Base-by-base conservation (phyloP, 768 basidiomycete genomes). In the Clitopilus hobsonii region DNA sequence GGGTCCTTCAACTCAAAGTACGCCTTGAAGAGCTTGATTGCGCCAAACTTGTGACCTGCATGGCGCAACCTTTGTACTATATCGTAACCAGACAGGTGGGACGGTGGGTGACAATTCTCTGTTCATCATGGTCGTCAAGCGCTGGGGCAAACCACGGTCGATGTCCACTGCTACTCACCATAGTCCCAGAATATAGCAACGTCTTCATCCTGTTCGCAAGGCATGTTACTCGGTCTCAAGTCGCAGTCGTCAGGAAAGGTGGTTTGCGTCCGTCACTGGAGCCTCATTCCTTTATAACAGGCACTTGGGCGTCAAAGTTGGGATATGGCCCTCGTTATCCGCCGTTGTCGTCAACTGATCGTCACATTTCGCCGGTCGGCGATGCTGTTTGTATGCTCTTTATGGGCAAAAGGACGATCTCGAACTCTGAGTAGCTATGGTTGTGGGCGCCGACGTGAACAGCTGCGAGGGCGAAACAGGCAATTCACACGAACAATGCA, bases 21-120 rank as follows among this genome's bases (percentile, higher is more conserved):
- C 16, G 82, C 82, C 61, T 78, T 81, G 73, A 85, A 83, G 0
- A 71, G 61, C 14, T 72, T 76, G 26, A 83, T 71, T 52, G 61
- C 68, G 47, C 83, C 83, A 61, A 76, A 81, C n/a, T 67, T 53
- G 58, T 79, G 80, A 1, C 79, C 78, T 13, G 80, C 65, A 48
- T 66, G 67, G 36, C 77, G 71, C 8, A 85, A 76, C 49, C 71
- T 75, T 60, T 74, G 71, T 2, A 72, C 76, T 8, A 82, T 64
- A 16, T 71, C 70, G 59, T 75, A 78, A 16, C 80, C 77, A 14
- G 78, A 67, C 1, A 69, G 63, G 25, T 58, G 69, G 14, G 75
- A 65, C 6, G 82, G 67, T 1, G 71, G 57, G 29, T 63, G 69
- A 52, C 76, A 79, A 58, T 78, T 78, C 56, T 79, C 79, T 78